Conservation (phyloP, 1,284 basidiomycete genomes). For the Limonomyces culmigenus region DNA sequence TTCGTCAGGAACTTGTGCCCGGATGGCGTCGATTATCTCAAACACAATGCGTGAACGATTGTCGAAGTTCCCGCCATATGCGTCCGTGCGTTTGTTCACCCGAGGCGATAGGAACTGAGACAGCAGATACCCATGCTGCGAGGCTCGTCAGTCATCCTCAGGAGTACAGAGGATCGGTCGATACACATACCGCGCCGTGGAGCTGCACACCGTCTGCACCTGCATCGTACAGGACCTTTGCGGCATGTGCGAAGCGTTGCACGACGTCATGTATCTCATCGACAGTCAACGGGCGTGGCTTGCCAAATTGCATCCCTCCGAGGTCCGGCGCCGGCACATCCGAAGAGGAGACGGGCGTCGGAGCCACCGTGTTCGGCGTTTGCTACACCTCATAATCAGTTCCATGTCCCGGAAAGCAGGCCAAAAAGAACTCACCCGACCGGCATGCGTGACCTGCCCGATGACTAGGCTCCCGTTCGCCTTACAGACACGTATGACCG, state of each 20-base stretch:
- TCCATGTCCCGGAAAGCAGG: constrained; percentile 6
- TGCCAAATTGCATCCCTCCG: constrained; percentile 10
- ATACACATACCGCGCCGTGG: not conserved
- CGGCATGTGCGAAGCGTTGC: constrained; percentile 17
- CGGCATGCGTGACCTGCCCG: constrained; percentile 23
- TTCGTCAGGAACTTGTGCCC: constrained; percentile 19
- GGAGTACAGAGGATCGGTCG: not conserved
- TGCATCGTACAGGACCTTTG: constrained; percentile 15
- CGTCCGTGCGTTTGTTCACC: constrained; percentile 33
- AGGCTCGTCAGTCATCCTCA: too few relatives aligned
- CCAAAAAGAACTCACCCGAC: constrained; percentile 11
- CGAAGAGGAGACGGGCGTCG: constrained; percentile 13
- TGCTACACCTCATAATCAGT: not conserved
- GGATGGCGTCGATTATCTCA: constrained; percentile 24
- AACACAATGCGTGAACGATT: constrained; percentile 31
- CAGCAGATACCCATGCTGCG: constrained; percentile 22
- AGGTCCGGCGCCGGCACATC: constrained; percentile 9
- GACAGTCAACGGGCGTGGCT: constrained; percentile 13
- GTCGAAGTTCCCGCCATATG: constrained; percentile 35
- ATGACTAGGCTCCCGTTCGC: constrained; percentile 21
- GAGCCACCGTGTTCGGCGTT: not conserved
- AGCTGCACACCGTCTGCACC: constrained; percentile 16
- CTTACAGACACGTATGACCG: constrained; percentile 17
- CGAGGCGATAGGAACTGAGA: constrained; percentile 25
- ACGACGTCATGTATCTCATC: constrained; percentile 17